Evolutionary conservation across 208 protist species (phyloP).

Genomic region (Wallacemonas collosoma): DNA sequence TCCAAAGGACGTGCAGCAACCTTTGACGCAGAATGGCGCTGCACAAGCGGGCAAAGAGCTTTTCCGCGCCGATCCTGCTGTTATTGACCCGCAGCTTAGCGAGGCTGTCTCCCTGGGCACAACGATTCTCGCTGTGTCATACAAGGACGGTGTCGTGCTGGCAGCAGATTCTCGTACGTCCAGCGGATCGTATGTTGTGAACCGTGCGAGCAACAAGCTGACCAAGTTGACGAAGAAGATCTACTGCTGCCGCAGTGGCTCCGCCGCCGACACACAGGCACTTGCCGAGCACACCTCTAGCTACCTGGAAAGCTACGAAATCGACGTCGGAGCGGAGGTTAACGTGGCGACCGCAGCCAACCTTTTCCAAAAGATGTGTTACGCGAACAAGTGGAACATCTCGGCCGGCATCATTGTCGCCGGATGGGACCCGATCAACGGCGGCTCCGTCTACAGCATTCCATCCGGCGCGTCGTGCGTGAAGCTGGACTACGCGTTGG

Average conservation of each 20-base stretch:
- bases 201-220: conserved; percentile 98
- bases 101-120: conserved; percentile 93
- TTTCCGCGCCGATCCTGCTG: conserved; percentile 72
- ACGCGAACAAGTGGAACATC: conserved; percentile 97
- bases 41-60: conserved; percentile 60
- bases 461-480: conserved; percentile 94
- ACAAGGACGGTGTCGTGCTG: conserved; percentile 96
- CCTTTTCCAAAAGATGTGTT: conserved; percentile 96
- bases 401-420: conserved; percentile 97
- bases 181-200: conserved; percentile 97
- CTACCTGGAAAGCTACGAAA: conserved; percentile 92
- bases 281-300: conserved; percentile 93
- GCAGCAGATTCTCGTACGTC: conserved; percentile 98
- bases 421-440: conserved; percentile 96
- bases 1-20: conserved; percentile 46
- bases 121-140: conserved; percentile 98
- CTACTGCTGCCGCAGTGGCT: conserved; percentile 98
- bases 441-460: conserved; percentile 97
- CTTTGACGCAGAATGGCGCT: conserved; percentile 65
- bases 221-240: conserved; percentile 97
- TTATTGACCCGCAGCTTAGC: conserved; percentile 83
- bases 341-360: conserved; percentile 95
- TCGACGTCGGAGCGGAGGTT: conserved; percentile 88
- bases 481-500: conserved; percentile 94
- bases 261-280: conserved; percentile 98